phyloP scores from a whole-genome alignment of 768 basidiomycete genomes.

The Podaxis sp. region DNA sequence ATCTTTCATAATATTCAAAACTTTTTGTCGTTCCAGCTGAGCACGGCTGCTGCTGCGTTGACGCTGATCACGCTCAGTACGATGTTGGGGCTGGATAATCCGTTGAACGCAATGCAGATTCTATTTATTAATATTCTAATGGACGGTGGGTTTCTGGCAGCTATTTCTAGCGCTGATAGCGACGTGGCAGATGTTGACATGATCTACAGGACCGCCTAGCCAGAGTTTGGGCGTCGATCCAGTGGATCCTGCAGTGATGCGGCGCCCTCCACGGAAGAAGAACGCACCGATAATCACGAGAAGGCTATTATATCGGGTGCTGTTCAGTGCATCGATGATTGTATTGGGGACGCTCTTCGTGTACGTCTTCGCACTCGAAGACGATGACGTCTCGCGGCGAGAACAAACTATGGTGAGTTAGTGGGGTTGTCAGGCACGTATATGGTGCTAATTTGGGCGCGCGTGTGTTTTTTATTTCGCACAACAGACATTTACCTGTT shows the following conservation, averaged over 20 bases:
- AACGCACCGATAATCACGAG: slow-evolving; percentile 83
- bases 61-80: slow-evolving; percentile 95
- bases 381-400: slow-evolving; percentile 77
- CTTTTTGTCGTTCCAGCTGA: slow-evolving; percentile 95
- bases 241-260: slow-evolving; percentile 91
- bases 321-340: slow-evolving; percentile 94
- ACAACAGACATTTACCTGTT: slow-evolving; percentile 90
- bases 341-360: slow-evolving; percentile 86
- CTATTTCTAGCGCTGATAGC: background rate
- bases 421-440: background rate
- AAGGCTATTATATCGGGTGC: slow-evolving; percentile 71
- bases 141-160: slow-evolving; percentile 65
- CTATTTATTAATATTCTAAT: slow-evolving; percentile 99
- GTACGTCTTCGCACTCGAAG: slow-evolving; percentile 79
- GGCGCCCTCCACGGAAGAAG: slow-evolving; percentile 88
- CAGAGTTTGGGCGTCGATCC: slow-evolving; percentile 97
- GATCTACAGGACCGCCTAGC: slow-evolving; percentile 75
- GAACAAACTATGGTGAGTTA: slow-evolving; percentile 93
- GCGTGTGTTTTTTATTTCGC: background rate
- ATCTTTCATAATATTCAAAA: slow-evolving; percentile 99
- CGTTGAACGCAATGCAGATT: slow-evolving; percentile 97
- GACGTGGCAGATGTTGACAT: background rate
- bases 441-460: background rate
- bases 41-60: slow-evolving; percentile 94
- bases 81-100: slow-evolving; percentile 84